Evolutionary conservation across 495 filamentous ascomycete genomes (phyloP).

Genomic region (Lasiosphaeris hirsuta): DNA sequence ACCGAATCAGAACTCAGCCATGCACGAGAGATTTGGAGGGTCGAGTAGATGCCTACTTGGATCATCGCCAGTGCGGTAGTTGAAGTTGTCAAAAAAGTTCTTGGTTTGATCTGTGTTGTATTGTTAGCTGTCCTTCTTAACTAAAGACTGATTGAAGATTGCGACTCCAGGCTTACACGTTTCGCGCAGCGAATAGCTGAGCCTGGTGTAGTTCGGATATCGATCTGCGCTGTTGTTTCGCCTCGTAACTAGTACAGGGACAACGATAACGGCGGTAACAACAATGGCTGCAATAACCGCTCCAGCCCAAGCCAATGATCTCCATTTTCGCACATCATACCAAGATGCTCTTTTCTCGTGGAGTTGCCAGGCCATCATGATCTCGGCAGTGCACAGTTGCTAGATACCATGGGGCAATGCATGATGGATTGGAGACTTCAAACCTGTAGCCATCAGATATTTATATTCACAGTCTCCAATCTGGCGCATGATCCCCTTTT

Average conservation of each 20-base stretch:
- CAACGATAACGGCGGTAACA: constrained; percentile 46
- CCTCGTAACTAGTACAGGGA: constrained; percentile 48
- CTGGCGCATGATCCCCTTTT: no score
- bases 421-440: no score
- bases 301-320: constrained; percentile 44
- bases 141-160: neutral
- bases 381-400: neutral
- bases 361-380: neutral
- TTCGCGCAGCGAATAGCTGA: constrained; percentile 37
- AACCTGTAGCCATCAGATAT: no score
- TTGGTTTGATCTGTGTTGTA: constrained; percentile 34
- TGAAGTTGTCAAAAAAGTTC: constrained; percentile 57
- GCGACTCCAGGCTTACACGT: constrained; percentile 28
- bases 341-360: constrained; percentile 20
- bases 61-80: constrained; percentile 35
- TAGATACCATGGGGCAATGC: no score
- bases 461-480: no score
- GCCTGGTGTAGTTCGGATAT: constrained; percentile 38
- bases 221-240: constrained; percentile 29
- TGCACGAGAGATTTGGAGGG: neutral
- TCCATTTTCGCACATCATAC: constrained; percentile 56
- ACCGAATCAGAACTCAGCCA: neutral
- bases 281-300: constrained; percentile 38
- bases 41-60: constrained; percentile 13
- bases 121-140: neutral